Conservation (phyloP, 169 alveolate genomes). For the Plasmodium yoelii region DNA sequence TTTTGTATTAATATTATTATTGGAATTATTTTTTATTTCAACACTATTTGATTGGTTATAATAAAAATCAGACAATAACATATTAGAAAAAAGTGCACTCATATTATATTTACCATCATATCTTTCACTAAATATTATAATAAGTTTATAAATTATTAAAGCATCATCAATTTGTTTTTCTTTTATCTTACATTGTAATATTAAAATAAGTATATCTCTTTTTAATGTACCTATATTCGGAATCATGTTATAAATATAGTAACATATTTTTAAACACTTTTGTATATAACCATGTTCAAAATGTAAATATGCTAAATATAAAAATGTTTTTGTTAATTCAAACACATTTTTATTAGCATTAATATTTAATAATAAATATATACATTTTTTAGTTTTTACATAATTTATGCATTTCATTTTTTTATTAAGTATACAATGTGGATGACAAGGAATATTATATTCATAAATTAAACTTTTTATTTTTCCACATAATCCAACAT, state of each 20-base stretch:
- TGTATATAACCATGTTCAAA: conserved; percentile 73
- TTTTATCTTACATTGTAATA: conserved; percentile 65
- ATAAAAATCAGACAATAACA: conserved; percentile 44
- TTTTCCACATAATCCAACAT: conserved; percentile 51
- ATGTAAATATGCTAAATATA: conserved; percentile 64
- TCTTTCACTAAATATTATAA: conserved; percentile 19
- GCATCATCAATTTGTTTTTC: conserved; percentile 66
- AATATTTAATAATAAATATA: conserved; percentile 49
- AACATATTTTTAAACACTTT: conserved; percentile 58
- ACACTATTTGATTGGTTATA: conserved; percentile 35
- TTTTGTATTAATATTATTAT: background rate
- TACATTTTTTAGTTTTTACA: conserved; percentile 51
- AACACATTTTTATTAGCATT: conserved; percentile 45
- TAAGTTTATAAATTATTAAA: conserved; percentile 49
- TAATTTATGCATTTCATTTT: conserved; percentile 70
- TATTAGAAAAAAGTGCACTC: conserved; percentile 21
- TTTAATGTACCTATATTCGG: conserved; percentile 42
- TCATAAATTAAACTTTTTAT: conserved; percentile 63
- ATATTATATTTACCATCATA: conserved; percentile 54
- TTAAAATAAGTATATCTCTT: conserved; percentile 64
- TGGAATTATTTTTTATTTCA: background rate
- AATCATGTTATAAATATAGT: conserved; percentile 53
- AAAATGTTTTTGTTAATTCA: conserved; percentile 46
- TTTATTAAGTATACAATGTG: conserved; percentile 62
- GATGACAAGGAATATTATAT: conserved; percentile 71